These are phyloP conservation scores for Suhomyces coccinellae DNA, from an alignment of 1,139 yeast species.

Conservation along the genomic window DNA sequence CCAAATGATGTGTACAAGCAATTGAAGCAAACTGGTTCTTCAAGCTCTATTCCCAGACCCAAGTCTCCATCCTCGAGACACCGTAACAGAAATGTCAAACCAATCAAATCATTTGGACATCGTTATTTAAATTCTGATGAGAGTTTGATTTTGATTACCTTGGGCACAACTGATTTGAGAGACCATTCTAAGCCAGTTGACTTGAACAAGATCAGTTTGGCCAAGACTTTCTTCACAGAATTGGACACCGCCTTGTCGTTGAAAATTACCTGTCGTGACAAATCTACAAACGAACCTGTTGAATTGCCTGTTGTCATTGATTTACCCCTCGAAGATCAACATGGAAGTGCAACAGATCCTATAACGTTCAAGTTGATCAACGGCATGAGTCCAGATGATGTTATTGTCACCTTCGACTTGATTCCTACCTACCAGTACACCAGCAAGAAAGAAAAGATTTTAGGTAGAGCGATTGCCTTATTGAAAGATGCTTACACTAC, in stretches of 20 bases:
- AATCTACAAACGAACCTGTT: conserved; percentile 40
- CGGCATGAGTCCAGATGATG: conserved; percentile 50
- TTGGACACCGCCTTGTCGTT: conserved; percentile 86
- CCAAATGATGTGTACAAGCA: conserved; percentile 44
- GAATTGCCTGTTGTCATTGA: conserved; percentile 75
- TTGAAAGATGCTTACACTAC: conserved; percentile 63
- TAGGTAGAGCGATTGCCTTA: conserved; percentile 87
- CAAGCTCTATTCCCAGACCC: conserved; percentile 26
- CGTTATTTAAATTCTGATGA: conserved; percentile 65
- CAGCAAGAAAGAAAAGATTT: conserved; percentile 41
- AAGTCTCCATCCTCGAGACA: conserved; percentile 27
- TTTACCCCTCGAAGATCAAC: conserved; percentile 79
- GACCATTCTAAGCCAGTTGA: conserved; percentile 61
- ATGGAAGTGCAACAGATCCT: conserved; percentile 79
- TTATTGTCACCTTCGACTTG: conserved; percentile 76
- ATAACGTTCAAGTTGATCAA: conserved; percentile 67
- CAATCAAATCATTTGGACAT: conserved; percentile 86
- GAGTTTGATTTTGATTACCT: conserved; percentile 69
- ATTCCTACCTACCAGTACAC: conserved; percentile 80
- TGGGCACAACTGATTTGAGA: conserved; percentile 84
- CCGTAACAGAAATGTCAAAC: conserved; percentile 36
- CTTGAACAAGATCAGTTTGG: conserved; percentile 69
- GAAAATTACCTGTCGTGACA: conserved; percentile 58
- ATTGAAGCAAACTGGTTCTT: conserved; percentile 30
- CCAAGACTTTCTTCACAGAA: conserved; percentile 77